These are phyloP conservation scores for Lagerstroemia fauriei DNA, from an alignment of 441 rosid species.

Conservation along the genomic window DNA sequence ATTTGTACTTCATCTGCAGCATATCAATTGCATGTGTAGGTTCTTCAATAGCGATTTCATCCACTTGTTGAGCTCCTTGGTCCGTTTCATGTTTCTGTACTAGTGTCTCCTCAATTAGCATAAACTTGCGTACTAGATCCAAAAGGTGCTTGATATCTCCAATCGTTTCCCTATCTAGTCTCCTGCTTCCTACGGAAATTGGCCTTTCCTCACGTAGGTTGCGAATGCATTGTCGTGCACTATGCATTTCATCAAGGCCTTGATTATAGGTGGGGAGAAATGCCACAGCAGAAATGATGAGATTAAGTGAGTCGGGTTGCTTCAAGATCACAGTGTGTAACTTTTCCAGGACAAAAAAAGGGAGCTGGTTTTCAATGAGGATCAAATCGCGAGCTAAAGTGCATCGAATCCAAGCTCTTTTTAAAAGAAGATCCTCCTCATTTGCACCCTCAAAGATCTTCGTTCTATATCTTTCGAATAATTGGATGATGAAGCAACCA, in stretches of 20 bases:
- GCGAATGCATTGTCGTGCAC: neutral
- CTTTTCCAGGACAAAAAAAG: constrained; percentile 20
- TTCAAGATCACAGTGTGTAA: neutral
- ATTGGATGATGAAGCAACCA: constrained; percentile 14
- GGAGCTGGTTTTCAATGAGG: constrained; percentile 36
- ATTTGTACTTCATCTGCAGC: neutral
- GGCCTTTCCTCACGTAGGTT: neutral
- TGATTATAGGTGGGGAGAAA: neutral
- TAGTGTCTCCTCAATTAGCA: neutral
- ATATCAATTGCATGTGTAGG: neutral
- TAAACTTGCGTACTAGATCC: neutral
- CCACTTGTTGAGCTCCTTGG: no score
- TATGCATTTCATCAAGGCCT: neutral
- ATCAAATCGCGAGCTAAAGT: constrained; percentile 16
- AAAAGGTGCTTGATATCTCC: constrained; percentile 5
- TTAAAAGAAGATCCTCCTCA: constrained; percentile 11
- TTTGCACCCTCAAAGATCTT: neutral
- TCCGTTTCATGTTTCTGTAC: neutral
- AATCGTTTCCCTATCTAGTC: neutral
- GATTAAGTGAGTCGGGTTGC: neutral
- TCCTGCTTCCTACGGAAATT: no score
- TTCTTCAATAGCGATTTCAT: no score
- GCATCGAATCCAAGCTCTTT: neutral
- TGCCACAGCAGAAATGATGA: neutral
- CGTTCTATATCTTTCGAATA: neutral